Percentiles rank a stretch among this genome's conserved stretches.
Conservation (phyloP, 164 flowering plant genomes). For the Chloranthus sessilifolius region DNA sequence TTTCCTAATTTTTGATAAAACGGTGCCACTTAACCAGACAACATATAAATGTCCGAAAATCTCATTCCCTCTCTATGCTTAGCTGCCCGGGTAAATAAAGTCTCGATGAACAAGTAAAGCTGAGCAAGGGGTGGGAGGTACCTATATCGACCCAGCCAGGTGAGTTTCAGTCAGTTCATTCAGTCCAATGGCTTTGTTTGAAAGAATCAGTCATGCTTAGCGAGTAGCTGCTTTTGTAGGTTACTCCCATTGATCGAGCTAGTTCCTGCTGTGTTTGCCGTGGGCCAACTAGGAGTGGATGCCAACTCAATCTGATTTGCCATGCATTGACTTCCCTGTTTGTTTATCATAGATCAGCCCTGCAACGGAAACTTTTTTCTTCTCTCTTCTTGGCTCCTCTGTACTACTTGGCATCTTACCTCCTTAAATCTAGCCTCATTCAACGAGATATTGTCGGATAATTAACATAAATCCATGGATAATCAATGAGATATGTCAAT, state of each 20-base stretch:
- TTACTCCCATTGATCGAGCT: slow-evolving; percentile 5
- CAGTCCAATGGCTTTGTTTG: slow-evolving; percentile 4
- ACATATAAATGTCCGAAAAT: too few relatives aligned
- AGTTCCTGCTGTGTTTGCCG: background rate
- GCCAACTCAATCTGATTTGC: slow-evolving; percentile 3
- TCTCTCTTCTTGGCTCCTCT: too few relatives aligned
- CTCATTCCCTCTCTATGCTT: too few relatives aligned
- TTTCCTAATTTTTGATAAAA: too few relatives aligned
- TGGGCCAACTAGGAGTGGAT: slow-evolving; percentile 6
- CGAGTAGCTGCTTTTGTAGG: background rate
- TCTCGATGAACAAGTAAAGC: background rate
- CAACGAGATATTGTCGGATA: too few relatives aligned
- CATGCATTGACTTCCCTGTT: slow-evolving; percentile 5
- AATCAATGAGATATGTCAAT: too few relatives aligned
- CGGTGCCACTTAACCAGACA: too few relatives aligned
- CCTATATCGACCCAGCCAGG: background rate
- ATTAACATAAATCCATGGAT: too few relatives aligned
- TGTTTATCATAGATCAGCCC: slow-evolving; percentile 1
- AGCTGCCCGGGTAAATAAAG: too few relatives aligned
- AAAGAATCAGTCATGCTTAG: slow-evolving; percentile 1
- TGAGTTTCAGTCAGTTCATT: slow-evolving; percentile 2
- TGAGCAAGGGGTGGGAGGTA: background rate
- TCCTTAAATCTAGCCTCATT: too few relatives aligned
- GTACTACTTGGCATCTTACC: too few relatives aligned
- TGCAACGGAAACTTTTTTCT: too few relatives aligned